Evolutionary conservation across 768 basidiomycete species (phyloP).

Genomic region (Hemileccinum rubropunctum): DNA sequence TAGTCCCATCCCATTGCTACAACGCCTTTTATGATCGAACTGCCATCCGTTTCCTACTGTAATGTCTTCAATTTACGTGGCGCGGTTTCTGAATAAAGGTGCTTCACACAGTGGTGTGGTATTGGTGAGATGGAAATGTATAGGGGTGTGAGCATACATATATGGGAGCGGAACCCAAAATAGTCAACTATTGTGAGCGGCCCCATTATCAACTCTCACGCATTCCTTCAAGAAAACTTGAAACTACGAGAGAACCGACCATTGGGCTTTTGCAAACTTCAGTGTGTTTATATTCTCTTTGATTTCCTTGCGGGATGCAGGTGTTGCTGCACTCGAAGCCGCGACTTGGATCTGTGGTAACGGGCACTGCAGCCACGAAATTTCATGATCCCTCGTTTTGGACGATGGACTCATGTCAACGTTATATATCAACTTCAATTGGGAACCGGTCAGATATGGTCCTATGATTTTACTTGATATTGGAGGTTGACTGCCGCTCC

Average conservation of each 20-base stretch:
- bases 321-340: neutral
- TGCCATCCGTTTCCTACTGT: neutral
- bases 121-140: neutral
- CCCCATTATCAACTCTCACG: too few relatives aligned
- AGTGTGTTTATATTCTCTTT: neutral
- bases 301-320: neutral
- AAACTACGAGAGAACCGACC: neutral
- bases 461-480: neutral
- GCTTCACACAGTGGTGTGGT: neutral
- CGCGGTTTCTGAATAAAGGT: neutral
- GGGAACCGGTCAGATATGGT: neutral
- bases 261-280: neutral
- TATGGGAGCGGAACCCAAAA: constrained; percentile 6
- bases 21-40: neutral
- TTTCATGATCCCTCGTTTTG: neutral
- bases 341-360: neutral
- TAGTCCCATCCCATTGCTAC: neutral
- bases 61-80: neutral
- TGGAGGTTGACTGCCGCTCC: neutral
- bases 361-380: neutral
- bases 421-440: neutral
- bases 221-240: too few relatives aligned
- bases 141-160: constrained; percentile 15
- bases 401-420: neutral
- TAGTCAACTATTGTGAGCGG: too few relatives aligned